Conservation (phyloP, 768 basidiomycete genomes). For the Scleroderma bovista region DNA sequence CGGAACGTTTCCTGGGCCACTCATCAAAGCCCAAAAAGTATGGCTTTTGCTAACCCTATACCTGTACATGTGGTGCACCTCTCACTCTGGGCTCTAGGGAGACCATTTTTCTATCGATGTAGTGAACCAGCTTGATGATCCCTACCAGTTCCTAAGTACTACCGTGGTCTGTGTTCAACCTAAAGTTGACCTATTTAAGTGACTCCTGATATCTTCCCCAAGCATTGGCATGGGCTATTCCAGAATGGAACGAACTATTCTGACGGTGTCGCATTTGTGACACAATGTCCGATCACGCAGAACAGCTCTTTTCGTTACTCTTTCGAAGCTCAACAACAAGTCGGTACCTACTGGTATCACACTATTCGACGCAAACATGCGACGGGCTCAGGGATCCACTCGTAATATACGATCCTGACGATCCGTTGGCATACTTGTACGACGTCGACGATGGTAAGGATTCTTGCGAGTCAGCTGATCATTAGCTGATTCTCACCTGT, state of each 20-base stretch:
- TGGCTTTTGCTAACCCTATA: no score
- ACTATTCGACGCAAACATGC: slow-evolving; percentile 33
- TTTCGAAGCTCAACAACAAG: slow-evolving; percentile 29
- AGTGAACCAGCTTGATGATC: slow-evolving; percentile 40
- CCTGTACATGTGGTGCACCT: not conserved
- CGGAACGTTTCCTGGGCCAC: slow-evolving; percentile 41
- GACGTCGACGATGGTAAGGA: slow-evolving; percentile 41
- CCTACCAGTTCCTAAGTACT: slow-evolving; percentile 41
- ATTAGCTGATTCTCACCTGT: slow-evolving; percentile 8
- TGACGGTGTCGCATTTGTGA: slow-evolving; percentile 35
- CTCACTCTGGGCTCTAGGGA: slow-evolving; percentile 21
- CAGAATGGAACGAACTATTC: slow-evolving; percentile 27
- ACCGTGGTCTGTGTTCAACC: slow-evolving; percentile 26
- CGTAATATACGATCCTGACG: slow-evolving; percentile 41
- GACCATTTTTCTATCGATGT: slow-evolving; percentile 38
- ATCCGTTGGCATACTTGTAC: slow-evolving; percentile 36
- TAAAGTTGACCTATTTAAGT: not conserved
- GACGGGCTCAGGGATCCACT: slow-evolving; percentile 39
- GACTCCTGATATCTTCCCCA: slow-evolving; percentile 11
- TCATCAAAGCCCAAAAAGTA: slow-evolving; percentile 37
- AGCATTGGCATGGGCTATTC: slow-evolving; percentile 31
- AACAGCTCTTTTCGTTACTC: slow-evolving; percentile 31
- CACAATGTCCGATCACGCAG: slow-evolving; percentile 38
- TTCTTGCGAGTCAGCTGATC: not conserved
- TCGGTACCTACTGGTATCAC: slow-evolving; percentile 50